Percentiles rank a stretch among this genome's conserved stretches.
Evolutionary conservation across 2,329 filamentous ascomycete genomes (phyloP).

Genomic region (Lecanicillium sp.): DNA sequence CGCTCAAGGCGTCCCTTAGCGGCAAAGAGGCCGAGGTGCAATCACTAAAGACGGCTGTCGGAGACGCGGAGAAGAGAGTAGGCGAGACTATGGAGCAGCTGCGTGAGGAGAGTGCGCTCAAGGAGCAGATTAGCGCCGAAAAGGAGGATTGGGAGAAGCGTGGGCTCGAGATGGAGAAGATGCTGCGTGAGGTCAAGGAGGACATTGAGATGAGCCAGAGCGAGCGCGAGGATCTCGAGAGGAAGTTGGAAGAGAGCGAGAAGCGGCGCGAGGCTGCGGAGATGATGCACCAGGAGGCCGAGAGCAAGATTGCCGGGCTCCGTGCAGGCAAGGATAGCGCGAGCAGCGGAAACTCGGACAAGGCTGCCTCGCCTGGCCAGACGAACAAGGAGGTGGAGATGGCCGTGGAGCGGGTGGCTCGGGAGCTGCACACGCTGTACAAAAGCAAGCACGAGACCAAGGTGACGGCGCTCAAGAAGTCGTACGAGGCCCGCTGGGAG

Average conservation of each 20-base stretch:
- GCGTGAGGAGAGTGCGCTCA: conserved; percentile 64
- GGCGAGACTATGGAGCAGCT: conserved; percentile 79
- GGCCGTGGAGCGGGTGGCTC: conserved; percentile 83
- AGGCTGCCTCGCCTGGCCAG: conserved; percentile 17
- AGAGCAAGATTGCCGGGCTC: conserved; percentile 69
- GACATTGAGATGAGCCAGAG: conserved; percentile 71
- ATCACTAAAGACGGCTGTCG: conserved; percentile 78
- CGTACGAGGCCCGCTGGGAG: conserved; percentile 80
- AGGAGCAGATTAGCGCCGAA: conserved; percentile 66
- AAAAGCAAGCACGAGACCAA: conserved; percentile 97
- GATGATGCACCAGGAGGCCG: conserved; percentile 66
- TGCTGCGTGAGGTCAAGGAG: conserved; percentile 71
- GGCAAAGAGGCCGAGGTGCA: conserved; percentile 89
- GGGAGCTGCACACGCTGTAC: conserved; percentile 87
- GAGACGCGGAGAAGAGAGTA: conserved; percentile 85
- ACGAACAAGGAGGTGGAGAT: conserved; percentile 64
- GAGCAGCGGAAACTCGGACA: conserved; percentile 5
- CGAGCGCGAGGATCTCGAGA: conserved; percentile 74
- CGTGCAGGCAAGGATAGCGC: conserved; percentile 46
- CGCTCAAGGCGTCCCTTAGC: conserved; percentile 82
- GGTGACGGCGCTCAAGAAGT: conserved; percentile 79
- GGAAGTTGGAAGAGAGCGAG: conserved; percentile 69
- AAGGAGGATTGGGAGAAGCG: conserved; percentile 79
- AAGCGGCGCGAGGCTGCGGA: conserved; percentile 66
- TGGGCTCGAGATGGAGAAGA: conserved; percentile 75